phyloP scores from a whole-genome alignment of 2,329 filamentous ascomycete species.

The Epichloe scottii region DNA sequence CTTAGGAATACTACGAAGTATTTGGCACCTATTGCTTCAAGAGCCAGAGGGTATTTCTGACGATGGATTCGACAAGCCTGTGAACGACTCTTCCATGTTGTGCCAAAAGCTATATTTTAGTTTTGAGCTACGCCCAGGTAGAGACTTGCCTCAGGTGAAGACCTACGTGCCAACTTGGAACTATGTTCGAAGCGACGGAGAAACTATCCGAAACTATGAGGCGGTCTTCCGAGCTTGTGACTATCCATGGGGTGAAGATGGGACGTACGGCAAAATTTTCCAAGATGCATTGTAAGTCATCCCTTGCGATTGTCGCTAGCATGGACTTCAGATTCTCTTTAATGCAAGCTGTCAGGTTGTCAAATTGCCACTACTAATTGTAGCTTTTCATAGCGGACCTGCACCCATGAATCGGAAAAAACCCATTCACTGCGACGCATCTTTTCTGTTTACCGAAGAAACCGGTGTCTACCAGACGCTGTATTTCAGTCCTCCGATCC shows the following conservation, averaged over 20 bases:
- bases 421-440: constrained; percentile 7
- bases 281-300: constrained; percentile 7
- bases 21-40: constrained; percentile 10
- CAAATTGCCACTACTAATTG: neutral
- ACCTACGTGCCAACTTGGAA: constrained; percentile 8
- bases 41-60: constrained; percentile 5
- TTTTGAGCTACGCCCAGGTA: constrained; percentile 7
- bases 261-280: constrained; percentile 5
- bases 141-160: constrained; percentile 8
- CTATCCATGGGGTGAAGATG: constrained; percentile 6
- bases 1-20: constrained; percentile 1
- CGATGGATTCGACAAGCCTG: constrained; percentile 6
- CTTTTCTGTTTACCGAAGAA: constrained; percentile 5
- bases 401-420: neutral
- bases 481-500: constrained; percentile 6
- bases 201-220: constrained; percentile 8
- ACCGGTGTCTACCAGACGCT: constrained; percentile 9
- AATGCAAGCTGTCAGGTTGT: no score
- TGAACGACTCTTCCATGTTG: constrained; percentile 1
- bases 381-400: neutral
- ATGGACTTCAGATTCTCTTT: neutral
- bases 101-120: constrained; percentile 8
- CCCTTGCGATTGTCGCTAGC: neutral
- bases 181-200: constrained; percentile 8
- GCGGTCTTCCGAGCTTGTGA: constrained; percentile 5